Percentiles rank a stretch among this genome's conserved stretches.
Evolutionary conservation across 306 rosid genomes (phyloP).

Genomic region (Styphnolobium japonicum): DNA sequence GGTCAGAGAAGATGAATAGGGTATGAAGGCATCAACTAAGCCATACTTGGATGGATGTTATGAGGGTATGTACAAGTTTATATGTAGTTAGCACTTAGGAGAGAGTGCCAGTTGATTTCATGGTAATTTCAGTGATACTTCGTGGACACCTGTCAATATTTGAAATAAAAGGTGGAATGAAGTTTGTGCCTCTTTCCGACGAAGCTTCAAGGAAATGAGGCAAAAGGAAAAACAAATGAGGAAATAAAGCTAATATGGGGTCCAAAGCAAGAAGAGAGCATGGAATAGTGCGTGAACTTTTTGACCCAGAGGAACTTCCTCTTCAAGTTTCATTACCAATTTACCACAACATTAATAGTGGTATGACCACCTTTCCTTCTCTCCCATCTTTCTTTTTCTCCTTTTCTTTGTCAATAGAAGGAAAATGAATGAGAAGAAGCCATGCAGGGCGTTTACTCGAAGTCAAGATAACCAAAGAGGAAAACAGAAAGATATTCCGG

Average conservation of each 20-base stretch:
- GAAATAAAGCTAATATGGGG: background rate
- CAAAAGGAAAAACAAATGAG: background rate
- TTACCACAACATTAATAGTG: background rate
- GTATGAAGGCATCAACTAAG: background rate
- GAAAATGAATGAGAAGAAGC: background rate
- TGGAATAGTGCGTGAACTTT: background rate
- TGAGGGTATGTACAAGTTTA: background rate
- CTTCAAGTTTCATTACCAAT: too few species aligned
- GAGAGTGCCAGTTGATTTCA: background rate
- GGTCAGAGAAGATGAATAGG: background rate
- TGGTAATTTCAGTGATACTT: constrained; percentile 11
- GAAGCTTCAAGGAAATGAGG: background rate
- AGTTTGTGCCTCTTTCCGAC: background rate
- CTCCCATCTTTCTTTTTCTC: background rate
- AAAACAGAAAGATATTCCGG: too few species aligned
- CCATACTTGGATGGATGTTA: background rate
- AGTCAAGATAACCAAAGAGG: background rate
- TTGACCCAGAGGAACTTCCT: background rate
- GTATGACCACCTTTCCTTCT: background rate
- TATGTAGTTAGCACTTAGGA: background rate
- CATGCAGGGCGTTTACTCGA: background rate
- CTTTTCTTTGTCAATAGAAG: background rate
- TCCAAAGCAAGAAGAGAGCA: background rate
- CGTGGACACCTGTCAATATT: background rate
- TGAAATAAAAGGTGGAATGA: background rate